These are phyloP conservation scores for Cordyceps tenuipes DNA, from an alignment of 2,329 filamentous ascomycete species.

Conservation along the genomic window DNA sequence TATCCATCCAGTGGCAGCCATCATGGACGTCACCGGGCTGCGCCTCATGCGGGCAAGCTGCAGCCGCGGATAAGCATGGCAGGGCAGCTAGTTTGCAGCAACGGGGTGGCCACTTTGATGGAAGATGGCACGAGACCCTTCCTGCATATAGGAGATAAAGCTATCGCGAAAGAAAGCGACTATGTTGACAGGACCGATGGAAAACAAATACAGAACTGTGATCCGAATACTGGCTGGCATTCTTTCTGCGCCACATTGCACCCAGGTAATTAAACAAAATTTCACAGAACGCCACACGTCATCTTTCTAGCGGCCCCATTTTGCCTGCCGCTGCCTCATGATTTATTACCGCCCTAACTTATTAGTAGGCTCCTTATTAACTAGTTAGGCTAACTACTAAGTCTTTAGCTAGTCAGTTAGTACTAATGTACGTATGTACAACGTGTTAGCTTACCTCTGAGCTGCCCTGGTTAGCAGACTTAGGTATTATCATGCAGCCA, in stretches of 20 bases:
- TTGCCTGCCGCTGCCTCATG: not conserved
- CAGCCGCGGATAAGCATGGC: not conserved
- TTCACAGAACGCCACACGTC: not conserved
- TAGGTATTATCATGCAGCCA: not conserved
- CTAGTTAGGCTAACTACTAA: too few relatives aligned
- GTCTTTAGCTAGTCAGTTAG: too few relatives aligned
- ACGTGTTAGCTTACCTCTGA: too few relatives aligned
- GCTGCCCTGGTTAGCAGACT: not conserved
- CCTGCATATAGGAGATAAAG: too few relatives aligned
- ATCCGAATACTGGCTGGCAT: not conserved
- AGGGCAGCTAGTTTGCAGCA: not conserved
- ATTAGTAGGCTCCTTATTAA: too few relatives aligned
- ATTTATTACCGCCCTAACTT: too few relatives aligned
- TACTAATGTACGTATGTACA: too few relatives aligned
- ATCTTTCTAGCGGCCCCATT: not conserved
- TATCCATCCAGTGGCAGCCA: not conserved
- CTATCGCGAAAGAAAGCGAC: too few relatives aligned
- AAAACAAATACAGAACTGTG: too few relatives aligned
- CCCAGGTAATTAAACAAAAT: not conserved
- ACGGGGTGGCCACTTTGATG: not conserved
- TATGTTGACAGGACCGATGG: too few relatives aligned
- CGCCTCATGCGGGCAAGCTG: not conserved
- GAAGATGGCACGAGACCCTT: not conserved
- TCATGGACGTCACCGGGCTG: conserved; percentile 1
- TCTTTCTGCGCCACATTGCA: not conserved